Base-by-base conservation (phyloP, 176 grass and related monocot species). In the Aegilops umbellulata region DNA sequence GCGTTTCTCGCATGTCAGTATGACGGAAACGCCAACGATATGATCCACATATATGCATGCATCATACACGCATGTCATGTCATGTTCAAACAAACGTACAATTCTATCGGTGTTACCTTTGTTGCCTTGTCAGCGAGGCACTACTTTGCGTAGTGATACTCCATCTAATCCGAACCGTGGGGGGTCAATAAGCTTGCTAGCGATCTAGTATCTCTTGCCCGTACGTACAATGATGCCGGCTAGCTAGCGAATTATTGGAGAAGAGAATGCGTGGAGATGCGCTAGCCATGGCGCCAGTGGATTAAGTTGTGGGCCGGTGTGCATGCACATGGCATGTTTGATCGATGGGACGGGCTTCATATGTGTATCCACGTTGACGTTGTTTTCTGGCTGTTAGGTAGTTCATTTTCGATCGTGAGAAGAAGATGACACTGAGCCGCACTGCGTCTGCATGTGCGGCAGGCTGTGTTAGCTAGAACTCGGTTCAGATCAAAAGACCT, bases 251-350 rank as follows among this genome's bases (percentile, higher is more conserved):
- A 84, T 90, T 65, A 83, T 90, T 75, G 80, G 34, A 16, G 38
- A 44, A 5, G 34, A 16, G 38, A 44, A 5, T 12, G 27, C 7
- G 49, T 44, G 46, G 46, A 34, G 4, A 47, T 5, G 58, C 74
- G 34, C 32, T 69, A 16, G 46, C 65, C 65, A 67, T 62, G 77
- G 82, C 82, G 46, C 14, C 46, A 22, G 65, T 31, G 51, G n/a
- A 67, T 69, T 74, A 74, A 74, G 46, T 51, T 25, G 63, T 64
- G 79, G 79, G 27, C 47, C 15, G 47, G 46, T 83, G 53, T 42
- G 55, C 65, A 44, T 27, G 89, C 89, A 87, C 89, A 87, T 90
- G 89, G 85, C 12, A 60, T 90, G 89, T 87, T 86, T 24, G 78
- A 85, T 39, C 4, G 66, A 41, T 47, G 31, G n/a, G 32, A 80